phyloP scores from a whole-genome alignment of 495 filamentous ascomycete genomes.

The Hyaloscypha variabilis region DNA sequence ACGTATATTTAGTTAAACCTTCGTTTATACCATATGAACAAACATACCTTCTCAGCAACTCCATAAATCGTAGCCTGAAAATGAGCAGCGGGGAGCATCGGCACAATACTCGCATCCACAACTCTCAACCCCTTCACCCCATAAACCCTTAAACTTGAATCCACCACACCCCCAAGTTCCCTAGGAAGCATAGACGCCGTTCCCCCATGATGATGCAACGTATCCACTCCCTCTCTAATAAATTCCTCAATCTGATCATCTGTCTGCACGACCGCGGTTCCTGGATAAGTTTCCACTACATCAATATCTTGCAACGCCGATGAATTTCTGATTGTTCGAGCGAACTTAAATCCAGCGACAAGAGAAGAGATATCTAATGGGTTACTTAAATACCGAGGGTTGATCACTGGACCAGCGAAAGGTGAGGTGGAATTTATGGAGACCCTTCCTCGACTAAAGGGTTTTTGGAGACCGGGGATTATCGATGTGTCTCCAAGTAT shows the following conservation, averaged over 20 bases:
- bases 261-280: background rate
- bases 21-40: no score
- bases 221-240: background rate
- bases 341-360: conserved; percentile 31
- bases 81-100: conserved; percentile 44
- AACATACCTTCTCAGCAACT: conserved; percentile 50
- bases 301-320: conserved; percentile 25
- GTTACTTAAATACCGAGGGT: conserved; percentile 40
- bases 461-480: conserved; percentile 25
- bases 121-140: conserved; percentile 45
- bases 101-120: conserved; percentile 38
- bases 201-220: conserved; percentile 38
- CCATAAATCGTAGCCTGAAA: conserved; percentile 51
- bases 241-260: conserved; percentile 11
- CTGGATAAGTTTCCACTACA: conserved; percentile 18
- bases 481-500: conserved; percentile 17
- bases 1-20: no score
- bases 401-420: conserved; percentile 34
- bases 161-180: conserved; percentile 47
- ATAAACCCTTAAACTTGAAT: conserved; percentile 47
- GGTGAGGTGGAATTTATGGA: conserved; percentile 42
- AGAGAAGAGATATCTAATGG: conserved; percentile 38
- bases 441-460: conserved; percentile 45
- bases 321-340: conserved; percentile 11
- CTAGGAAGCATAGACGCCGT: conserved; percentile 56